Conservation (phyloP, 1,284 basidiomycete species). For the Ustilago loliicola region DNA sequence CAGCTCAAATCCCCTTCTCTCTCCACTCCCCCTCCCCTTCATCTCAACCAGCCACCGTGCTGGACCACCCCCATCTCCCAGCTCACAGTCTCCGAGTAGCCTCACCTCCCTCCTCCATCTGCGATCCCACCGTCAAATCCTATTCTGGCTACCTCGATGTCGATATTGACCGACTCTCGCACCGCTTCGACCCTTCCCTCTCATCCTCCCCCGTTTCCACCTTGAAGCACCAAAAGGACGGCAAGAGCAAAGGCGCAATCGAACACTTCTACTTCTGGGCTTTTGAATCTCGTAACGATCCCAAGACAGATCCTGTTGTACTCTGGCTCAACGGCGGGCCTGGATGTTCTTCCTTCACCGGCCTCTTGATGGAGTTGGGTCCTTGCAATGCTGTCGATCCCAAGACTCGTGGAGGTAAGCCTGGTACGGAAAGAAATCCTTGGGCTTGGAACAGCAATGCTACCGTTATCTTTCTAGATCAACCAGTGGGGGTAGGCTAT, state of each 20-base stretch:
- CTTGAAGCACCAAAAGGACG: conserved; percentile 34
- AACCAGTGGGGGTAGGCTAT: conserved; percentile 68
- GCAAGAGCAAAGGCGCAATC: conserved; percentile 53
- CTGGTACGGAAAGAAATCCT: conserved; percentile 60
- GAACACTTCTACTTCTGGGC: conserved; percentile 71
- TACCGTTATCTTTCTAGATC: conserved; percentile 67
- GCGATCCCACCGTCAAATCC: conserved; percentile 57
- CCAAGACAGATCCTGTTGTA: conserved; percentile 61
- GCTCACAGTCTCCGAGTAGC: conserved; percentile 67
- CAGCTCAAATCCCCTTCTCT: conserved; percentile 49
- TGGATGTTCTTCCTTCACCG: conserved; percentile 66
- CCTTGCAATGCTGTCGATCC: conserved; percentile 66
- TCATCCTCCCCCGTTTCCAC: conserved; percentile 16
- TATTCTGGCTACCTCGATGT: conserved; percentile 70
- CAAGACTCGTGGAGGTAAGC: conserved; percentile 32
- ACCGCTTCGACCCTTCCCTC: conserved; percentile 5
- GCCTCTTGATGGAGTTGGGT: conserved; percentile 68
- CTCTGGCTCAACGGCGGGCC: conserved; percentile 69
- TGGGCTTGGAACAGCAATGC: conserved; percentile 67
- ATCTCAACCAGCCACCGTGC: conserved; percentile 11
- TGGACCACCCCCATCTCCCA: conserved; percentile 61
- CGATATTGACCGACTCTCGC: conserved; percentile 61
- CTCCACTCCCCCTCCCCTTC: conserved; percentile 7
- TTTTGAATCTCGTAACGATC: conserved; percentile 65
- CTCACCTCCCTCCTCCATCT: conserved; percentile 54